phyloP scores from a whole-genome alignment of 306 rosid genomes.

The Biancaea sappan region DNA sequence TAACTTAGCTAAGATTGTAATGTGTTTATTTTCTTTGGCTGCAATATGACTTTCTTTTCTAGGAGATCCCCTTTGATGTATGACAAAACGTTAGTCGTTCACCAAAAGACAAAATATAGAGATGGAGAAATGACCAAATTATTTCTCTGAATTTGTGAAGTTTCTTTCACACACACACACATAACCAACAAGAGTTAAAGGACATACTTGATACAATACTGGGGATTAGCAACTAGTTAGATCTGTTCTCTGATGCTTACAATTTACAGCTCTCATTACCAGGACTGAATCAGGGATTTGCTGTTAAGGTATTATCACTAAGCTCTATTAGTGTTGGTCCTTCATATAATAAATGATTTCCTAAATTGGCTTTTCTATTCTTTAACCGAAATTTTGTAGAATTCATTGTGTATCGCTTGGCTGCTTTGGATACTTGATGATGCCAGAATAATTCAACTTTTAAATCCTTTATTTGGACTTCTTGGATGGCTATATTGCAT shows the following conservation, averaged over 20 bases:
- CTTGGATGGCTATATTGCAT: neutral
- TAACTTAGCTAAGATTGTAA: neutral
- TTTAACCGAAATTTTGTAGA: neutral
- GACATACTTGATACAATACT: neutral
- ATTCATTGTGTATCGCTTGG: neutral
- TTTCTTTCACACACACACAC: slow-evolving; percentile 5
- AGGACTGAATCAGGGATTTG: neutral
- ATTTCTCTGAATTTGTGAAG: neutral
- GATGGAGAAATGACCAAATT: neutral
- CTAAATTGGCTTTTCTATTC: neutral
- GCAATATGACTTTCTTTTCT: neutral
- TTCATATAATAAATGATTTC: neutral
- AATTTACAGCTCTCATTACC: neutral
- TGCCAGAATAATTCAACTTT: neutral
- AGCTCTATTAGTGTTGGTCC: neutral
- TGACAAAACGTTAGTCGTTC: neutral
- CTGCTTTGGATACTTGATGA: neutral
- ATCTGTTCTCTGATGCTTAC: neutral
- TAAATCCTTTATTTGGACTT: neutral
- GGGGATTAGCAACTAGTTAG: neutral
- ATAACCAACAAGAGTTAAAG: neutral
- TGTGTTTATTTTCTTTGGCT: neutral
- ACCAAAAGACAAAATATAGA: neutral
- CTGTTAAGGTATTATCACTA: neutral
- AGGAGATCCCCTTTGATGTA: neutral